Evolutionary conservation across 2,329 filamentous ascomycete species (phyloP), one percentile per base, ranked within the genome.

Genomic region (Cladosporium sp.): DNA sequence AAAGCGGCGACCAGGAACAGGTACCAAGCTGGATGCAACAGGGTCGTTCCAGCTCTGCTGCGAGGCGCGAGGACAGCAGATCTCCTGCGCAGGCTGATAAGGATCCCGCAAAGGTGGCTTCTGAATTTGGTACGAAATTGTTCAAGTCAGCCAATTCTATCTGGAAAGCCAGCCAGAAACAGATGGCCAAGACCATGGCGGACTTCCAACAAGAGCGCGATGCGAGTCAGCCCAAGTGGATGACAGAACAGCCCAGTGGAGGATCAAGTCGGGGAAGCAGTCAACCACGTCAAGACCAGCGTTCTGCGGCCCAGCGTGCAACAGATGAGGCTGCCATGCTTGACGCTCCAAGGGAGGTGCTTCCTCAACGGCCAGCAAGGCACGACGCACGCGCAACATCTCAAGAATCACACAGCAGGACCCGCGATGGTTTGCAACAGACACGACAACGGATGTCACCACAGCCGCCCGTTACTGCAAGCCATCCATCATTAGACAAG

Each of bases 161-260:
- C 0, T 99, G 94, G 94, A 99, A 96, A 71, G 90, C 89, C 3
- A 87, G 93, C 0, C 90, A 92, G 69, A 99, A 96, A 74, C 92
- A 90, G 70, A 83, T 97, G 58, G 91, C 96, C 67, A 91, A 94
- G 73, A 93, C 91, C 4, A 89, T 97, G 34, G 86, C 91, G 8
- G 94, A 99, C 15, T 89, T 97, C 59, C 83, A 85, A 65, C 75
- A 80, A 54, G 91, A 96, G 67, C 81, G 80, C 24, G 91, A 96
- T 68, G 80, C 88, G 2, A 89, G 73, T 67, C 90, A 96, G 69
- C 94, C 94, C 0, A 94, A 90, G 69, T 99, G 94, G 94, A 96
- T 99, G 93, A 86, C 88, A 65, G 88, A 92, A 58, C 81, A 24
- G 1, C 28, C 85, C 3, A 65, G 63, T 42, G 60, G 69, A 58